These are phyloP conservation scores for Blastocystis sp. DNA, from an alignment of 352 stramenopile species.

Conservation along the genomic window DNA sequence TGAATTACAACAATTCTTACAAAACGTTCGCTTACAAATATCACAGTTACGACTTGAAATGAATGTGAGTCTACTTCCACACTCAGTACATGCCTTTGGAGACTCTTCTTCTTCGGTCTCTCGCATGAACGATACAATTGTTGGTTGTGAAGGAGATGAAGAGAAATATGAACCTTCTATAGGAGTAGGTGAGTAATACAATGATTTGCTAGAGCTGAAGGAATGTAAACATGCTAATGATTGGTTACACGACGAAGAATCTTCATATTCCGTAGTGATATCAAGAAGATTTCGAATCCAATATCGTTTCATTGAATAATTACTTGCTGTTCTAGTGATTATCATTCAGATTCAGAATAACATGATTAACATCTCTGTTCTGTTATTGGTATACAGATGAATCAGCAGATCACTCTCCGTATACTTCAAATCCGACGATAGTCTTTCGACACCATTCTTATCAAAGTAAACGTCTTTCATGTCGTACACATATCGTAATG, in stretches of 20 bases:
- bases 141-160: not conserved
- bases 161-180: not conserved
- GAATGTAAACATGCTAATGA: not conserved
- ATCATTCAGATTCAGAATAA: not conserved
- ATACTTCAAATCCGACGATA: not conserved
- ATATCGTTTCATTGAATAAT: not conserved
- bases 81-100: not conserved
- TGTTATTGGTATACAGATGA: not conserved
- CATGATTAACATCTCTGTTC: not conserved
- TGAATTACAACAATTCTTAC: not conserved
- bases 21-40: not conserved
- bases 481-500: not conserved
- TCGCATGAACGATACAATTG: not conserved
- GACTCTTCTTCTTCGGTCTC: not conserved
- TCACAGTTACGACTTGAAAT: not conserved
- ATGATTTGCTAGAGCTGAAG: not conserved
- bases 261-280: not conserved
- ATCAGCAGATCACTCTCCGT: not conserved
- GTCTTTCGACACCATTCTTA: not conserved
- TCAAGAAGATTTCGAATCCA: not conserved
- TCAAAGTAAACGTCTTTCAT: not conserved
- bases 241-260: not conserved
- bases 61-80: not conserved
- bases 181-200: not conserved
- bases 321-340: not conserved